phyloP scores from a whole-genome alignment of 345 rosid species.

The Psidium friedrichsthalianum region DNA sequence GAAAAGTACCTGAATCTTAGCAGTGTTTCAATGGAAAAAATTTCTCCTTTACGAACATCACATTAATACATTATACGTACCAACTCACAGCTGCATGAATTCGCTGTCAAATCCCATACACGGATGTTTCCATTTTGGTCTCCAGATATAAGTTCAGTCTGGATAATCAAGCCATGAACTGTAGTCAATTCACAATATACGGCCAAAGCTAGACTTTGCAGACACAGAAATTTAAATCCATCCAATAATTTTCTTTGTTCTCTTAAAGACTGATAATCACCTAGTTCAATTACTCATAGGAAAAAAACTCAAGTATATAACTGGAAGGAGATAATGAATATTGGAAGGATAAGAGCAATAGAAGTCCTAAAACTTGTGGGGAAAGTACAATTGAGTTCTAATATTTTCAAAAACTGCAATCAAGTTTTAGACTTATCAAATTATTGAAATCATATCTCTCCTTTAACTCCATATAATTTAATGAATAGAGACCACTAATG shows the following conservation, averaged over 20 bases:
- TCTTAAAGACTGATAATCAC: not conserved
- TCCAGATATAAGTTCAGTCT: slow-evolving; percentile 94
- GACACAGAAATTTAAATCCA: not conserved
- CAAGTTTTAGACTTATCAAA: not conserved
- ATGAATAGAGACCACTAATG: not conserved
- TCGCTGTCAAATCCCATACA: slow-evolving; percentile 96
- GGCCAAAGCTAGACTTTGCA: not conserved
- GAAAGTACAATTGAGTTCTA: not conserved
- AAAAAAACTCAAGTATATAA: not conserved
- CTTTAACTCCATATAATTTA: not conserved
- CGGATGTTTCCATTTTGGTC: slow-evolving; percentile 96
- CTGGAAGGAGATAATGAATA: not conserved
- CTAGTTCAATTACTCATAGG: not conserved
- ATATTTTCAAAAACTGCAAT: not conserved
- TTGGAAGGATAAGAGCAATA: not conserved
- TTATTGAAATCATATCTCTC: not conserved
- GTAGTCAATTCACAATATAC: not conserved
- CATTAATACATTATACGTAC: slow-evolving; percentile 20
- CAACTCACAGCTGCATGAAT: slow-evolving; percentile 94
- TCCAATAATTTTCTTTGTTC: not conserved
- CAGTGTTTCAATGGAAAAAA: not conserved
- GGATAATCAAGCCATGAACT: slow-evolving; percentile 6
- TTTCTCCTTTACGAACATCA: not conserved
- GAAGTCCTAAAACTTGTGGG: not conserved
- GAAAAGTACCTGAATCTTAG: not conserved